A percentile compares a stretch with the other conserved stretches of the same genome.
Evolutionary conservation across 1,284 basidiomycete genomes (phyloP).

Genomic region (Mrakiaceae sp.): DNA sequence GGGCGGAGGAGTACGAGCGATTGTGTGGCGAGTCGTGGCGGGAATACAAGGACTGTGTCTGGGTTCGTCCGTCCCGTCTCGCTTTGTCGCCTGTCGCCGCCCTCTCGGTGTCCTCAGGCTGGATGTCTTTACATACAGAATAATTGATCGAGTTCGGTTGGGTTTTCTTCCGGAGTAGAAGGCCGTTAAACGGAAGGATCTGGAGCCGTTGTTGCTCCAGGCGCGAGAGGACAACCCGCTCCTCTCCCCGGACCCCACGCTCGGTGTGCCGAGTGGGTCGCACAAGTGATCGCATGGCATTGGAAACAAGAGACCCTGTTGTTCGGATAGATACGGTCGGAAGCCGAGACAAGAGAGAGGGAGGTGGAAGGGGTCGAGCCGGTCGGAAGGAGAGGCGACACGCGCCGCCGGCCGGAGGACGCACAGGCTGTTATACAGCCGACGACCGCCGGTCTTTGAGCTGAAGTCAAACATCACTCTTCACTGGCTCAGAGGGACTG

Average conservation of each 20-base stretch:
- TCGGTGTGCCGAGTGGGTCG: too few species aligned
- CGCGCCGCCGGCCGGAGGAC: too few species aligned
- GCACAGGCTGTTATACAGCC: too few species aligned
- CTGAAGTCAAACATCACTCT: too few species aligned
- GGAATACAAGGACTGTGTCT: slow-evolving; percentile 66
- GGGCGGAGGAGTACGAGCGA: slow-evolving; percentile 65
- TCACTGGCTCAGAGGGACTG: too few species aligned
- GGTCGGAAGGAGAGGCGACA: too few species aligned
- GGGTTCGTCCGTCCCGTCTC: slow-evolving; percentile 38
- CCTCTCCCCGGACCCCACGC: not conserved
- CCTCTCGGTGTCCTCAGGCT: not conserved
- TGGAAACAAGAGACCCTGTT: slow-evolving; percentile 30
- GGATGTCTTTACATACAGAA: not conserved
- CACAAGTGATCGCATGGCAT: too few species aligned
- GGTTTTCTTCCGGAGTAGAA: slow-evolving; percentile 40
- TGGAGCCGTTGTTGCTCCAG: slow-evolving; percentile 63
- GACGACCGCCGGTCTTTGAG: too few species aligned
- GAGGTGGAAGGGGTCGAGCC: too few species aligned
- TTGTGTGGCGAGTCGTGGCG: slow-evolving; percentile 72
- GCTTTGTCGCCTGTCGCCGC: not conserved
- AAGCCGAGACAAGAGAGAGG: too few species aligned
- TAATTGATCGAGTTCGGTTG: slow-evolving; percentile 2
- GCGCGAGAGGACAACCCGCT: slow-evolving; percentile 72
- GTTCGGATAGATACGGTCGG: too few species aligned
- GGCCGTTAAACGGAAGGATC: slow-evolving; percentile 66